Conservation (phyloP, 176 grass and related monocot genomes). For the Cenchrus fungigraminus region DNA sequence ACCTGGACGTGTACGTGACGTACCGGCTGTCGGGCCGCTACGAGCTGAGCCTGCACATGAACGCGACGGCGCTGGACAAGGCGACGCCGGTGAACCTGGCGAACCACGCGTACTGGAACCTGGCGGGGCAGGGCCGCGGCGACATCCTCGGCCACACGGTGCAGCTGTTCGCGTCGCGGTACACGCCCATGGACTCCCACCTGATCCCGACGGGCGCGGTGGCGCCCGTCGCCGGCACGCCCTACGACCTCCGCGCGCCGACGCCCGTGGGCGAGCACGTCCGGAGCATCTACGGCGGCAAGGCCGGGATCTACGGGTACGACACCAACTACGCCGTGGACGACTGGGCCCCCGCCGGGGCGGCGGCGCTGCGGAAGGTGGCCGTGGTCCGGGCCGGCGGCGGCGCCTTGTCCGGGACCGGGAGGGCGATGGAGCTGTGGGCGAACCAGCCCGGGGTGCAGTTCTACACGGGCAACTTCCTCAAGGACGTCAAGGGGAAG, state of each 20-base stretch:
- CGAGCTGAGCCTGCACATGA: constrained; percentile 72
- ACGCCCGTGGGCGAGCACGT: constrained; percentile 57
- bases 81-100: constrained; percentile 87
- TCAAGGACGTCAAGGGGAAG: constrained; percentile 56
- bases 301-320: constrained; percentile 51
- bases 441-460: constrained; percentile 92
- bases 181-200: constrained; percentile 58
- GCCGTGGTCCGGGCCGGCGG: constrained; percentile 59
- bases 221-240: constrained; percentile 63
- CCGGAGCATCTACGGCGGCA: constrained; percentile 24
- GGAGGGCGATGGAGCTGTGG: constrained; percentile 64
- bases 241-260: constrained; percentile 66
- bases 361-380: constrained; percentile 51
- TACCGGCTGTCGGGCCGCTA: constrained; percentile 68
- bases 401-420: constrained; percentile 42
- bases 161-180: constrained; percentile 72
- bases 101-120: constrained; percentile 94
- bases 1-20: constrained; percentile 85
- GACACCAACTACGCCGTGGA: constrained; percentile 79
- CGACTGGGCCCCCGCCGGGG: not conserved
- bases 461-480: constrained; percentile 85
- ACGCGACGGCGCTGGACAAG: constrained; percentile 63
- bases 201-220: constrained; percentile 76
- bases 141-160: constrained; percentile 66
- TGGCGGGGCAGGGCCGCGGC: constrained; percentile 65